Base-by-base conservation (phyloP, 805 yeast species). In the Cyberlindnera amylophila region DNA sequence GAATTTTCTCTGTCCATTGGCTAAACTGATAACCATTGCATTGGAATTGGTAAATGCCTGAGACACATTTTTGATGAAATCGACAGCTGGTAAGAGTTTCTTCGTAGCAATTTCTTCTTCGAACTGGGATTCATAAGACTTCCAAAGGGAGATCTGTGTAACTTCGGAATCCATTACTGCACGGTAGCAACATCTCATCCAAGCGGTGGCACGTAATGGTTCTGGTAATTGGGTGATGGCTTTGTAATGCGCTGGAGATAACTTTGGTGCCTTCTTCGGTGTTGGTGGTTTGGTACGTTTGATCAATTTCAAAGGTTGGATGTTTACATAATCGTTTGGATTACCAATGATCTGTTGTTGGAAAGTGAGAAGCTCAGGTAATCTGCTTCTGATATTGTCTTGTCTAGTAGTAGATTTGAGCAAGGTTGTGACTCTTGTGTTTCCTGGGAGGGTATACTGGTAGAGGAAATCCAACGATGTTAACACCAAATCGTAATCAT, bases 141-240 rank as follows among this genome's bases (percentile, higher is more conserved):
- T 87, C 99, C 99, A 93, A 34, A 93, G 73, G 15, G 95, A 85
- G 19, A 93, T 90, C 65, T 93, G 99, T 0, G 97, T 89, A 10
- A 90, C 96, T 58, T 89, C 96, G 4, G 91, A 88, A 8, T 74
- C 79, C 10, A 75, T 68, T 34, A 72, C 78, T 4, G 95, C 88
- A 53, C 82, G 89, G 65, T 89, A 93, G 51, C 91, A 83, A 52
- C 96, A 82, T 53, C 96, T 77, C 71, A 93, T 81, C 98, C 98
- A 93, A 24, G 88, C 75, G 5, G 96, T 86, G 0, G 98, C 96
- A 48, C 99, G 74, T 44, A 79, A 74, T 2, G 98, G 98, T 64
- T 93, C 99, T 11, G 80, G 75, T 41, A 89, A 65, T 23, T 69
- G 66, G 36, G 83, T 69, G 29, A 93, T 72, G 34, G 81, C 75